Evolutionary conservation across 2,329 filamentous ascomycete genomes (phyloP).

Genomic region (Hymenoscyphus infarciens): DNA sequence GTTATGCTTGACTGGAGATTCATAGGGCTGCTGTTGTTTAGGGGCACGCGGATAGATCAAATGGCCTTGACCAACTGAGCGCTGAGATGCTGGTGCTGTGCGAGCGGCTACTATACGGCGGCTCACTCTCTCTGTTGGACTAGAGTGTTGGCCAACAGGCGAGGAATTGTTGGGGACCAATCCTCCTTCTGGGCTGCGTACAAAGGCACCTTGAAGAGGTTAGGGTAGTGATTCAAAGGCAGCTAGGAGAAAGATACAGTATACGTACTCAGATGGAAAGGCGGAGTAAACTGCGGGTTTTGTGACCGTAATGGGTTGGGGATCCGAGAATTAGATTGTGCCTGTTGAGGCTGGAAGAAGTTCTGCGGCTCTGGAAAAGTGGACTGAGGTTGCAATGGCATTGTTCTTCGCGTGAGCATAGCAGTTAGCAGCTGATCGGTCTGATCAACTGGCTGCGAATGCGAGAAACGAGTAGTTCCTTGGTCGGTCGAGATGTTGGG

Average conservation of each 20-base stretch:
- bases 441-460: slow-evolving; percentile 17
- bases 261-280: slow-evolving; percentile 31
- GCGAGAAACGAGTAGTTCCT: slow-evolving; percentile 4
- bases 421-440: slow-evolving; percentile 25
- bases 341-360: slow-evolving; percentile 19
- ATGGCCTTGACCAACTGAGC: slow-evolving; percentile 1
- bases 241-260: neutral
- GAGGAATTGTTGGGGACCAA: slow-evolving; percentile 24
- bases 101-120: slow-evolving; percentile 24
- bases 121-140: slow-evolving; percentile 30
- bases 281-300: slow-evolving; percentile 30
- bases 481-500: slow-evolving; percentile 20
- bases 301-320: slow-evolving; percentile 26
- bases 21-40: slow-evolving; percentile 8
- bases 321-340: slow-evolving; percentile 14
- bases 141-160: slow-evolving; percentile 24
- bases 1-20: slow-evolving; percentile 1
- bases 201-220: slow-evolving; percentile 24
- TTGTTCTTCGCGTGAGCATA: slow-evolving; percentile 25
- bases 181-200: slow-evolving; percentile 18
- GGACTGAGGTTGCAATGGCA: slow-evolving; percentile 12
- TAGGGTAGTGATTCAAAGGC: slow-evolving; percentile 13
- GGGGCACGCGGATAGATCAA: slow-evolving; percentile 16
- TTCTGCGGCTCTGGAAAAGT: slow-evolving; percentile 11
- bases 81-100: slow-evolving; percentile 3